A percentile compares a stretch with the other conserved stretches of the same genome.
Conservation (phyloP, 179 eudicot genomes). For the Nepenthes alata region DNA sequence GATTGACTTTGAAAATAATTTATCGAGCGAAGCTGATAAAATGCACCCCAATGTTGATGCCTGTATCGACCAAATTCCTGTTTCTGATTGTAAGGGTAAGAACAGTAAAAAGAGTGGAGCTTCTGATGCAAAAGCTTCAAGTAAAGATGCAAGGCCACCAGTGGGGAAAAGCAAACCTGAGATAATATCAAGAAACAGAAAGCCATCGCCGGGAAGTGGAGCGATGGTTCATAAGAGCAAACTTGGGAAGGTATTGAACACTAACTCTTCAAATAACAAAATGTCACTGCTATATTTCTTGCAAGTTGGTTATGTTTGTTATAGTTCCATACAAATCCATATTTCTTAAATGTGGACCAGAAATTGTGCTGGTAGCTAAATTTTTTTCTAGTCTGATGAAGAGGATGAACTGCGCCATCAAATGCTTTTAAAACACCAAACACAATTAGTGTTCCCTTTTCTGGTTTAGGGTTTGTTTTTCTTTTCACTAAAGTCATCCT, state of each 20-base stretch:
- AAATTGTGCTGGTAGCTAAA: too few relatives aligned
- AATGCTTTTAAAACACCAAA: too few relatives aligned
- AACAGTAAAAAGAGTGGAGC: conserved; percentile 21
- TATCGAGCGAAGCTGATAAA: conserved; percentile 17
- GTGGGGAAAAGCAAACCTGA: conserved; percentile 45
- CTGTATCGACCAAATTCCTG: conserved; percentile 12
- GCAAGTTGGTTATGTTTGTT: too few relatives aligned
- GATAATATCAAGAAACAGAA: conserved; percentile 22
- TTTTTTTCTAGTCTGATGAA: too few relatives aligned
- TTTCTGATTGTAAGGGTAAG: conserved; percentile 20
- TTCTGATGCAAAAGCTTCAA: conserved; percentile 23
- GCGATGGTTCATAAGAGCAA: conserved; percentile 30
- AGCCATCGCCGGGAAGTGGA: conserved; percentile 41
- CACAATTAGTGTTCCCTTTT: too few relatives aligned
- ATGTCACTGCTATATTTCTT: too few relatives aligned
- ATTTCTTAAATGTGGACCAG: too few relatives aligned
- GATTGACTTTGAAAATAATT: conserved; percentile 39
- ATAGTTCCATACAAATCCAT: too few relatives aligned
- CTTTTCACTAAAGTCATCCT: too few relatives aligned
- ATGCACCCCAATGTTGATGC: conserved; percentile 18
- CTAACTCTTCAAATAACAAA: background rate
- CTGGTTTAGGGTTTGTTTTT: too few relatives aligned
- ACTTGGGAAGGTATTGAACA: conserved; percentile 42
- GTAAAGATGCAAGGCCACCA: conserved; percentile 38
- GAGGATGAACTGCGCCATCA: too few relatives aligned